These are phyloP conservation scores for Blastobotrys proliferans DNA, from an alignment of 1,139 yeast species.

Conservation along the genomic window DNA sequence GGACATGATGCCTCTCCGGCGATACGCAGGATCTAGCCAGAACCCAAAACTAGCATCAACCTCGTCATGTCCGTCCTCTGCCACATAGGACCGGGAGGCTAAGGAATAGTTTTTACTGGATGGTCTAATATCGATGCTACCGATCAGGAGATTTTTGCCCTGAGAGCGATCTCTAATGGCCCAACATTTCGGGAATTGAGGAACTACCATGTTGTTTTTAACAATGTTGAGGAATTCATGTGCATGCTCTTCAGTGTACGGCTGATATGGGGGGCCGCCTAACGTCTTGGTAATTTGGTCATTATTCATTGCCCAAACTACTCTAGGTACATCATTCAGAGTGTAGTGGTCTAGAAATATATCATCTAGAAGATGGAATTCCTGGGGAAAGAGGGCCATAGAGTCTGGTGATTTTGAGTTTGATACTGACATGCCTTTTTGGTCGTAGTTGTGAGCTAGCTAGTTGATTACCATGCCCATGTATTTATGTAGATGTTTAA, in stretches of 20 bases:
- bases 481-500: too few relatives aligned
- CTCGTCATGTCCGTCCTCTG: constrained; percentile 5
- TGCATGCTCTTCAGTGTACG: constrained; percentile 19
- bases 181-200: constrained; percentile 12
- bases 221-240: constrained; percentile 6
- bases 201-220: background rate
- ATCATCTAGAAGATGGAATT: background rate
- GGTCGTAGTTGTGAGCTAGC: too few relatives aligned
- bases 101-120: too few relatives aligned
- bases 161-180: constrained; percentile 19
- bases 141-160: constrained; percentile 13
- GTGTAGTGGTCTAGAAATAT: background rate
- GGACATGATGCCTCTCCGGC: constrained; percentile 22
- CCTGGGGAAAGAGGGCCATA: too few relatives aligned
- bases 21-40: constrained; percentile 22
- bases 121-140: constrained; percentile 15
- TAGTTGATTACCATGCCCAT: too few relatives aligned
- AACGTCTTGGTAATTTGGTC: constrained; percentile 18
- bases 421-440: background rate
- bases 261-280: constrained; percentile 18
- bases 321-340: background rate
- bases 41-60: constrained; percentile 20
- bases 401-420: too few relatives aligned
- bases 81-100: constrained; percentile 16
- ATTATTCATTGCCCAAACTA: constrained; percentile 17